Base-by-base conservation (phyloP, 2,329 filamentous ascomycete genomes). In the Penicillium brevicompactum region DNA sequence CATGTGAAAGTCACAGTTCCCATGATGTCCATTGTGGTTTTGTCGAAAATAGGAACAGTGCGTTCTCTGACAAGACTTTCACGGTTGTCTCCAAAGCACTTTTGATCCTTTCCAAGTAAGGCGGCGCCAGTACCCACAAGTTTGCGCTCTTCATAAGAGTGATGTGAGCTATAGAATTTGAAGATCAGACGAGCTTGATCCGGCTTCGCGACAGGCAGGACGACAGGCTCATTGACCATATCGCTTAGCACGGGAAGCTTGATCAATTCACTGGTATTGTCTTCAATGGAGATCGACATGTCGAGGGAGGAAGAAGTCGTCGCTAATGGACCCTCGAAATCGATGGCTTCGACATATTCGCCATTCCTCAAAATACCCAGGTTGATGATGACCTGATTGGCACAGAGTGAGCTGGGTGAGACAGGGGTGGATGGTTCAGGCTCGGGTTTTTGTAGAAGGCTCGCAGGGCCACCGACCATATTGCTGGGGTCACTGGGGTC, bases 1-100 rank as follows among this genome's bases (percentile, higher is more conserved):
- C 63, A 71, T 14, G 69, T 74, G 40, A 76, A 71, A 22, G 72
- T 66, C 6, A 75, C 62, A 1, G 64, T 70, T 3, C 74, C 74
- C 4, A 70, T 53, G 27, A 61, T 58, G 14, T 63, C 51, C 58
- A 71, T 63, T 1, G 61, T 67, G 5, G 66, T 55, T 32, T 55
- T 72, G 37, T 67, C 59, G 7, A 74, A 48, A 48, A 76, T 68
- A 2, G 70, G 64, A n/a, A 75, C 59, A 0, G 65, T 69, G 8
- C 64, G 62, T 46, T 72, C 67, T 27, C 71, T 68, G 38, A 71
- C 60, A 44, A 75, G 60, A 40, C 67, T 71, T 56, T 75, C 70
- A 22, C 70, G 62, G 2, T 60, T 51, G 3, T 58, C 34, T 16
- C 71, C 69, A 48, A 70, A 67, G 10, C 60, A 58, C 10, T 60